phyloP scores from a whole-genome alignment of 2,329 filamentous ascomycete species.

The Whalleya microplaca region DNA sequence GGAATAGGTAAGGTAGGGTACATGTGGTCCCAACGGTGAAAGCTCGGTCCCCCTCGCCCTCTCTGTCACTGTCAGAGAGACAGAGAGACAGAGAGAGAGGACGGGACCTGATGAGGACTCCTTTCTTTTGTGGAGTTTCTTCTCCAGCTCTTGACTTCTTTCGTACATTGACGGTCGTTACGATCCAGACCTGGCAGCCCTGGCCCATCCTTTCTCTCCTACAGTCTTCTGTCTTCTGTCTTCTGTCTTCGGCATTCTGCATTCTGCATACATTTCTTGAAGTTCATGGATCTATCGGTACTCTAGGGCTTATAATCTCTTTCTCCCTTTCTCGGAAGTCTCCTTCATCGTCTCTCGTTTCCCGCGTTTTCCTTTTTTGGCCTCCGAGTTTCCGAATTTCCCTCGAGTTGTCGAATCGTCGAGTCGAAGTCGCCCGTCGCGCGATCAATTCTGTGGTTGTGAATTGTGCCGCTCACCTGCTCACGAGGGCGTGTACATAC shows the following conservation, averaged over 20 bases:
- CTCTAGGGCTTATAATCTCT: neutral
- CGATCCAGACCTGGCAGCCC: slow-evolving; percentile 27
- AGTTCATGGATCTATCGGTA: neutral
- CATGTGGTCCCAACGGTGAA: too few species aligned
- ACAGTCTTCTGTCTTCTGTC: too few species aligned
- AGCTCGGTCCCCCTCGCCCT: neutral
- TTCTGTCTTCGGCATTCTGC: too few species aligned
- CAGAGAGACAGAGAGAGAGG: too few species aligned
- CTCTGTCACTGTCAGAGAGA: neutral
- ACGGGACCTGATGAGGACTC: too few species aligned
- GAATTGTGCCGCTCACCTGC: too few species aligned
- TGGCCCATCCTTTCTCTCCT: slow-evolving; percentile 22
- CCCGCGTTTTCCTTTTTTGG: slow-evolving; percentile 6
- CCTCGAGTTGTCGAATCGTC: neutral
- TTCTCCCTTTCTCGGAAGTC: too few species aligned
- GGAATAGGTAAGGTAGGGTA: too few species aligned
- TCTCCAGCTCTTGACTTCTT: neutral
- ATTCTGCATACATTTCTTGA: neutral
- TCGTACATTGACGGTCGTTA: slow-evolving; percentile 15
- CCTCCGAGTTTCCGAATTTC: neutral
- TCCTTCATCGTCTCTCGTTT: slow-evolving; percentile 5
- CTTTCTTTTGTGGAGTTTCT: neutral
- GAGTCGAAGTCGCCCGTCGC: too few species aligned
- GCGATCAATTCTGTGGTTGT: neutral
- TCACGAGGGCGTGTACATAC: neutral